Base-by-base conservation (phyloP, 1,284 basidiomycete genomes). In the Puccinia hordei region DNA sequence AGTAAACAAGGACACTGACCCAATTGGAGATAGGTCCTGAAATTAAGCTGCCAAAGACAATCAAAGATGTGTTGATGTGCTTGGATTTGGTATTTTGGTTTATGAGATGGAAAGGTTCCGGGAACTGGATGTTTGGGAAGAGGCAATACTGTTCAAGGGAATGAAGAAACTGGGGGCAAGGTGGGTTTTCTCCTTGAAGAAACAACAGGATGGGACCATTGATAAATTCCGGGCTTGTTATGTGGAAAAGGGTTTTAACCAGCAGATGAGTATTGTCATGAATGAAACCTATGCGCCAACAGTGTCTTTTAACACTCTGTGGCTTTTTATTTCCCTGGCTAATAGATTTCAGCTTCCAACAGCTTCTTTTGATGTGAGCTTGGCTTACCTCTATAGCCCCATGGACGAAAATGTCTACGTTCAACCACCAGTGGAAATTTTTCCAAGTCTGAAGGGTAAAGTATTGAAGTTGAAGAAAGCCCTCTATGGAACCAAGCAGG, bases 241-340 rank as follows among this genome's bases (percentile, higher is more conserved):
- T 17, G 74, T 76, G 33, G 74, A 61, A 0, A 44, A 66, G 22
- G 74, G 74, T 0, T 65, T 41, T 46, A 76, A 33, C 17, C 74
- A 76, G 30, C 24, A 12, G 19, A 12, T n/a, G 6, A 61, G 74
- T 22, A 22, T 53, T 15, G 74, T 66, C 17, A 46, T 38, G 12
- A 68, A 68, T 46, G 65, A 68, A n/a, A 68, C 38, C 6, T 68
- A 68, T 27, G 74, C 74, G 17, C 74, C 74, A 0, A 76, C 59
- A 33, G 61, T 27, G 6, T 44, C 38, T 1, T 27, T 68, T 9
- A 61, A 65, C 17, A 65, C 74, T 12, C 49, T 76, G 0, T 10
- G 61, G 4, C 35, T 68, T 0, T 10, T 76, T 0, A 2, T 76
- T 4, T 27, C 49, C 0, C 15, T 51, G 2, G 59, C 38, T 4